A percentile compares a stretch with the other conserved stretches of the same genome.
phyloP scores from a whole-genome alignment of 306 rosid genomes.

The Fragaria nilgerrensis region DNA sequence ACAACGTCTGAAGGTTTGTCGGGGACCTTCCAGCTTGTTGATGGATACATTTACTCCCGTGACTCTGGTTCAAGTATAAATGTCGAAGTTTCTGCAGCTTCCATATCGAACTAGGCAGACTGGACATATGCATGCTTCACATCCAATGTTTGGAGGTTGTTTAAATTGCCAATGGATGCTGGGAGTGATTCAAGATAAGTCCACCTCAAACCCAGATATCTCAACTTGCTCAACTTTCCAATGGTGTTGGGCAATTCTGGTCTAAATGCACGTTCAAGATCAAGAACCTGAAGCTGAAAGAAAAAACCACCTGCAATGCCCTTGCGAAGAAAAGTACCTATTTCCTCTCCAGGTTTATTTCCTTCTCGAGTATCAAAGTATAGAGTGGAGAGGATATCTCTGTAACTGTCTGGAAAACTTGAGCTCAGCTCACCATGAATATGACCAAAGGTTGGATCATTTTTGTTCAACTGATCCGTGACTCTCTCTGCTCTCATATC shows the following conservation, averaged over 20 bases:
- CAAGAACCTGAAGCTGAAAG: conserved; percentile 8
- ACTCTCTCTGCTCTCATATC: conserved; percentile 3
- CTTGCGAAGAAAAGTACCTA: background rate
- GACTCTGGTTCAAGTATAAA: conserved; percentile 24
- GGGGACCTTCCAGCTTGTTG: conserved; percentile 12
- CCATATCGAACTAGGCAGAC: conserved; percentile 20
- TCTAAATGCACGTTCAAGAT: conserved; percentile 26
- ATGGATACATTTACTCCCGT: conserved; percentile 17
- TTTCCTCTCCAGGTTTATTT: conserved; percentile 4
- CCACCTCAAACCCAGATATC: conserved; percentile 26
- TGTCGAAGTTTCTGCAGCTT: conserved; percentile 26
- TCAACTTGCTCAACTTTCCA: conserved; percentile 8
- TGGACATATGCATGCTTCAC: conserved; percentile 22
- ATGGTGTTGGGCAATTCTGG: conserved; percentile 10
- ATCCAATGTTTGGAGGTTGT: conserved; percentile 36
- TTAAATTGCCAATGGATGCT: conserved; percentile 13
- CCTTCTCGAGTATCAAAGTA: background rate
- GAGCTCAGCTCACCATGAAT: conserved; percentile 1
- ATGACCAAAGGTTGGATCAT: background rate
- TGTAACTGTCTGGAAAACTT: background rate
- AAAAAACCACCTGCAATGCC: conserved; percentile 10
- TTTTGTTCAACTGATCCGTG: conserved; percentile 14
- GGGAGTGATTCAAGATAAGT: conserved; percentile 21
- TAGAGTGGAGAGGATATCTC: background rate
- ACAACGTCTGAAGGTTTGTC: conserved; percentile 21